Evolutionary conservation across 2,329 filamentous ascomycete genomes (phyloP), one percentile per base, ranked within the genome.

Genomic region (Colletotrichum cereale): DNA sequence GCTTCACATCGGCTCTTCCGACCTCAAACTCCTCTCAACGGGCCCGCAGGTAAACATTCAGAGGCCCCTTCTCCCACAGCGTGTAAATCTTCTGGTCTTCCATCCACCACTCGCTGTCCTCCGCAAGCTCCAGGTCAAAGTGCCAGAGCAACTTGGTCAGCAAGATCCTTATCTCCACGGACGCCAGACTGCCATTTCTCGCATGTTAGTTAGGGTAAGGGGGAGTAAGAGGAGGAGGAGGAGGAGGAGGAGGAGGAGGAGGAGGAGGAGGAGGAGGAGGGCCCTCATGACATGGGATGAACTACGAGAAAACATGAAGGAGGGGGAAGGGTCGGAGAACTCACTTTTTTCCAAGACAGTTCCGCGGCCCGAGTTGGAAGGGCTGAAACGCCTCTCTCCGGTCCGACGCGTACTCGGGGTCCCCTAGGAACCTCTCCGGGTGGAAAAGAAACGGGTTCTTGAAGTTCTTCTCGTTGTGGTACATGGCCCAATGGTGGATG

Each of bases 121-220:
- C 74, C 6, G 74, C 76, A 5, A 86, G 76, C 47, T 79, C 75
- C 56, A 86, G 70, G 63, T 87, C 85, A 67, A 87, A 87, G 34
- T 82, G 81, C 67, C 78, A 86, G 5, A 88, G 74, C 16, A 88
- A 62, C 5, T 82, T 80, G 3, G 84, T 80, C 2, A 86, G 74
- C 16, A 87, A 82, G 5, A 86, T 72, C 1, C 84, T 82, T 82
- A 88, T 85, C 75, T 88, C 86, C 2, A 80, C 80, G 53, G 84
- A 84, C 1, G 86, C 86, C 36, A 86, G 79, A 67, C 81, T 74
- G 16, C 2, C 12, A 7, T 38, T 2, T 2, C n/a, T n/a, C 4
- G 1, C 2, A 18, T 60, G 26, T 24, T 36, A 44, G 21, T 3
- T 14, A 12, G 61, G 52, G 14, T 14, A n/a, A n/a, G n/a, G n/a